A percentile compares a stretch with the other conserved stretches of the same genome.
phyloP scores from a whole-genome alignment of 208 protist species.

The Leishmania braziliensis region DNA sequence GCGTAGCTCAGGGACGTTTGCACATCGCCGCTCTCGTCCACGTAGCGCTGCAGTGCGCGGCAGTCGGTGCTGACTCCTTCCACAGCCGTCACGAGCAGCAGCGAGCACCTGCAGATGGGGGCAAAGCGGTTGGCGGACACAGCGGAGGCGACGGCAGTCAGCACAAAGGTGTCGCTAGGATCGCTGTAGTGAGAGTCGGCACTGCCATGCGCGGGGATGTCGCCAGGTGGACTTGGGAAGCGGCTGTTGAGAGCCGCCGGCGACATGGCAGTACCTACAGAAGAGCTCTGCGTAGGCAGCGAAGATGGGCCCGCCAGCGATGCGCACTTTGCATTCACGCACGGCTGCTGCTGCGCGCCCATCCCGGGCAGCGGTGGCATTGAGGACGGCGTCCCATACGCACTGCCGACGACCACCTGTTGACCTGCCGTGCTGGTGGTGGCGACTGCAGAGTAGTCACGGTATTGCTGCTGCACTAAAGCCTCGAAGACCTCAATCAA shows the following conservation, averaged over 20 bases:
- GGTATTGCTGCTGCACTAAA: slow-evolving; percentile 56
- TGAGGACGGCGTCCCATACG: background rate
- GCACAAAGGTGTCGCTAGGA: background rate
- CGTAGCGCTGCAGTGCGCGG: slow-evolving; percentile 73
- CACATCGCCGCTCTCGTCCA: slow-evolving; percentile 78
- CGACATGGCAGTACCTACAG: background rate
- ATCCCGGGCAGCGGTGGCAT: background rate
- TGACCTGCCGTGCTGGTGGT: background rate
- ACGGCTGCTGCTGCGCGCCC: slow-evolving; percentile 1
- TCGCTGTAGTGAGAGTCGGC: background rate
- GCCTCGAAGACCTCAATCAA: slow-evolving; percentile 44
- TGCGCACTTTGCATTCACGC: slow-evolving; percentile 3
- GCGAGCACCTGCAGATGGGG: slow-evolving; percentile 35
- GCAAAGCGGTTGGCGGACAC: slow-evolving; percentile 3
- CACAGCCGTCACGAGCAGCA: slow-evolving; percentile 68
- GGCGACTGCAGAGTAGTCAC: background rate
- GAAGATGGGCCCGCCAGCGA: background rate
- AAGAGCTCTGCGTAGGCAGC: background rate
- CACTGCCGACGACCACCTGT: background rate
- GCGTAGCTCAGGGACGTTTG: slow-evolving; percentile 72
- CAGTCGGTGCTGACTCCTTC: slow-evolving; percentile 42
- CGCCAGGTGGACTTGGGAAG: slow-evolving; percentile 1
- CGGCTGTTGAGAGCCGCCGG: background rate
- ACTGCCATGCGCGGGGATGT: background rate
- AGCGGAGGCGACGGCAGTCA: background rate